Evolutionary conservation across 2,329 filamentous ascomycete species (phyloP), one percentile per base, ranked within the genome.

Genomic region (Pseudogymnoascus sp.): DNA sequence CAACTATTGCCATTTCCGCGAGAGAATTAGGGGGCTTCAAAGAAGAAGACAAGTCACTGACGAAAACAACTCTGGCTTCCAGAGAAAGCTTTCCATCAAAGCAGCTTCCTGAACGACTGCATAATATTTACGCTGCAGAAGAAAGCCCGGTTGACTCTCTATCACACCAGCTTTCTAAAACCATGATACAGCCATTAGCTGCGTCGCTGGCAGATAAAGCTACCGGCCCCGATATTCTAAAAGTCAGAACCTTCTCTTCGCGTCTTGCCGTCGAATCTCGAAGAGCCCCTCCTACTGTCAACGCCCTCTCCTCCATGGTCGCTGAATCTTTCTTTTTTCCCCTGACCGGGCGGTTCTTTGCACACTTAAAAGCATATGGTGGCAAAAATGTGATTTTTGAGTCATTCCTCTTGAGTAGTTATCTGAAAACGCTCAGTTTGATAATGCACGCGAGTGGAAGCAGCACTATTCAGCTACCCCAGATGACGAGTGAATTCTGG

Each of bases 231-330:
- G 86, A 92, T 68, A 84, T 89, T 5, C 84, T 99, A 53, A 98
- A 98, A 77, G 84, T 98, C 22, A 87, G 91, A 28, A 96, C 89
- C 2, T 96, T 98, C 75, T 93, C 89, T 10, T 90, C 89, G 0
- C 86, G 89, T 16, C 86, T 93, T 74, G 81, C 84, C 64, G 81
- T 87, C 16, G 83, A 89, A 70, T 83, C 83, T 63, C 81, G 79
- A 61, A 76, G 77, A 11, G 75, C 77, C 61, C 82, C 82, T 62
- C 78, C 86, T 3, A 88, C 89, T 12, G 83, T 89, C 10, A 96
- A 96, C 71, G 87, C 87, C 7, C 86, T 96, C 0, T 89, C 93
- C 40, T 85, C 87, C 60, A 78, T 96, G 26, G 84, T 98, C 26
- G 83, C 87, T 0, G 80, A 86, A 0, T 84, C 83, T 14, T 95